Base-by-base conservation (phyloP, 1,284 basidiomycete species). In the Pholiota adiposa region DNA sequence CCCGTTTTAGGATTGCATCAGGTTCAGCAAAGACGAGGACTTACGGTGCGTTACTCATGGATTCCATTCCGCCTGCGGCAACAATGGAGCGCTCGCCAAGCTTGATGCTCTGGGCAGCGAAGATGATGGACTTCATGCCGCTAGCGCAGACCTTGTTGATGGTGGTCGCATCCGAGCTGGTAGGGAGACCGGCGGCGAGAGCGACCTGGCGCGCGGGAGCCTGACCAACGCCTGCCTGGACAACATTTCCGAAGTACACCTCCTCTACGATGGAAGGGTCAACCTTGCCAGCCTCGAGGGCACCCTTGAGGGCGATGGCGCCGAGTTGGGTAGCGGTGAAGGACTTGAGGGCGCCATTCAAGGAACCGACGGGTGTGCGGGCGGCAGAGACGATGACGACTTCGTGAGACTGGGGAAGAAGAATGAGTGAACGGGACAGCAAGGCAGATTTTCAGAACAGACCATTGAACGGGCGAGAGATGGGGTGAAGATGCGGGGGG, bases 81-180 rank as follows among this genome's bases (percentile, higher is more conserved):
- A 98, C 91, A 53, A 98, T 87, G 59, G 83, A 86, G 68, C 90
- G 88, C 72, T 97, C 90, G 56, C 97, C 97, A 34, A 90, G 82
- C 71, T 89, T 84, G 74, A 99, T 96, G 70, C 87, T 88, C 79
- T 98, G 96, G 38, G 94, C 85, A 56, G 94, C 97, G 65, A 97
- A 85, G 76, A 95, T 97, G 79, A 98, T 87, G 41, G 94, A 83
- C 79, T 99, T 98, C 83, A 99, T 83, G 57, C 97, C 97, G 63
- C 92, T 95, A 3, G 97, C 97, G 75, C 97, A 99, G 71, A 99
- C 94, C 77, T 98, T 97, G 86, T 99, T 99, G 81, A 99, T 92
- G 55, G 97, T 99, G 40, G 97, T 99, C 18, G 96, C 96, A 79
- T 99, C 97, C 36, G 96, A 96, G 62, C 84, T 83, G 21, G 89